Evolutionary conservation across 257 asterid genomes (phyloP).

Genomic region (Salvia rosmarinus): DNA sequence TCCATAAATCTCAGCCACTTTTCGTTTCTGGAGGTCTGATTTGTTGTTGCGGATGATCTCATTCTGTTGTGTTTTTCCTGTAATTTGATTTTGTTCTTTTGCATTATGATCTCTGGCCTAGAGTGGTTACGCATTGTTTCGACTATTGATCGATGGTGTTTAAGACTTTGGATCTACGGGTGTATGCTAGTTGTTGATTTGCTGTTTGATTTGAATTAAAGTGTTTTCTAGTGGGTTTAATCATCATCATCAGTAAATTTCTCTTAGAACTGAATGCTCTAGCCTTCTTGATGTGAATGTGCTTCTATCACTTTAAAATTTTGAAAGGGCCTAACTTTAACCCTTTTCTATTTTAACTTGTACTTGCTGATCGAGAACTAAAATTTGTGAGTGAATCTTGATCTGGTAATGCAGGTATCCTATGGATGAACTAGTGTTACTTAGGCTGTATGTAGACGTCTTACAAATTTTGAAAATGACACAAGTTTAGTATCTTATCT

Average conservation of each 20-base stretch:
- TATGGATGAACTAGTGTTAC: neutral
- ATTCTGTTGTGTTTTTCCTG: neutral
- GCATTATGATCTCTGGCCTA: conserved; percentile 24
- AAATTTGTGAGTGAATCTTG: conserved; percentile 6
- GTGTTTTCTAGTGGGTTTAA: too few species aligned
- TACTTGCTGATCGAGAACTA: neutral
- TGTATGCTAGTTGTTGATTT: neutral
- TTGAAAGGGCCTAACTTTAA: neutral
- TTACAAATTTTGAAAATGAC: neutral
- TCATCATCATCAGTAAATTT: neutral
- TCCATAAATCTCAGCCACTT: conserved; percentile 89
- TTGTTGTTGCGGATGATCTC: neutral
- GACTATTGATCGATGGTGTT: conserved; percentile 1
- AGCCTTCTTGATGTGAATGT: neutral
- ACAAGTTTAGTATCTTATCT: neutral
- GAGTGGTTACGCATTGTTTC: neutral
- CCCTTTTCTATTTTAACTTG: neutral
- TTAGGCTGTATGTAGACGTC: neutral
- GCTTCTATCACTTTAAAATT: neutral
- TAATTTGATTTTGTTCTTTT: neutral
- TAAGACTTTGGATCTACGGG: conserved; percentile 36
- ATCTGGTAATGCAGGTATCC: neutral
- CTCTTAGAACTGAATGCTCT: neutral
- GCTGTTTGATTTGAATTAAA: conserved; percentile 4
- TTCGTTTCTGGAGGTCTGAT: conserved; percentile 92